Base-by-base conservation (phyloP, 164 flowering plant species). In the Sedum album region DNA sequence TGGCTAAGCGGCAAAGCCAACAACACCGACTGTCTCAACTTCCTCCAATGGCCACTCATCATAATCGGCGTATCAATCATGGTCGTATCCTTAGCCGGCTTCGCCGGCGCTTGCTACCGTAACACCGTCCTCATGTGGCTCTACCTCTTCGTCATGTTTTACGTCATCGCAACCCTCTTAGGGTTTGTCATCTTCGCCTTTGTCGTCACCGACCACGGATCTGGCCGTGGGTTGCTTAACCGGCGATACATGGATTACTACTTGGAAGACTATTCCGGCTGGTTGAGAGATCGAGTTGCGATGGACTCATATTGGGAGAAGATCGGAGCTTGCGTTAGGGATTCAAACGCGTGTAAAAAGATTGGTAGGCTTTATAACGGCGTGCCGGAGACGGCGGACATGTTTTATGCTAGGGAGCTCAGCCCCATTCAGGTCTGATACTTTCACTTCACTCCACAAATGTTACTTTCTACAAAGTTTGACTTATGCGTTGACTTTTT, bases 31-130 rank as follows among this genome's bases (percentile, higher is more conserved):
- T 94, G 98, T 66, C 66, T 94, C 62, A 74, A 66, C 41, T 94
- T 94, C 80, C 84, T 94, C 0, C 98, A 91, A 68, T 94, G 98
- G 98, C 98, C 97, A 0, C 36, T 94, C 31, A 88, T 94, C 70
- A 67, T 85, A 65, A 85, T 91, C 70, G 98, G 97, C 4, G 80
- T 77, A 17, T 6, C 90, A 39, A 81, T 94, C 80, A 81, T 89
- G 96, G 86, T 84, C 17, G 53, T 94, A 42, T 94, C 98, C 0
- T 76, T 94, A 1, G 93, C 96, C 7, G 98, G 98, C 0, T 82
- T 94, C 71, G 97, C 89, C 70, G 98, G 98, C 68, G 87, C 97
- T 31, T 94, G 98, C 66, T 94, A 91, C 77, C 76, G 98, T 0
- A 89, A 91, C 87, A 80, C 89, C 18, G 73, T 81, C 72, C 82